Conservation (phyloP, 2,329 filamentous ascomycete species). For the Zasmidium angulare region DNA sequence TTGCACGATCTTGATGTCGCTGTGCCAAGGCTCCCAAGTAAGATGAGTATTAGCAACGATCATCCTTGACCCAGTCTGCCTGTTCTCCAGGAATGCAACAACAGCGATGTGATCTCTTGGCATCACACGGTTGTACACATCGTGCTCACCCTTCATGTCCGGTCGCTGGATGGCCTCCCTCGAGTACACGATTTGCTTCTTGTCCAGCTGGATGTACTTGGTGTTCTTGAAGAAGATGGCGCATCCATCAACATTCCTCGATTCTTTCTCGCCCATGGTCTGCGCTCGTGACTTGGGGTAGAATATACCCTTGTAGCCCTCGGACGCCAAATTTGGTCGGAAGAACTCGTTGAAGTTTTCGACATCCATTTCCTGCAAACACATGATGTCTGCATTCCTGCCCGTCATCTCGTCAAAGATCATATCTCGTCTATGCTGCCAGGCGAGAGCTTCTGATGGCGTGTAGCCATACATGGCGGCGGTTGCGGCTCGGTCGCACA, state of each 20-base stretch:
- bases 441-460: constrained; percentile 74
- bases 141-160: constrained; percentile 95
- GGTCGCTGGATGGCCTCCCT: constrained; percentile 89
- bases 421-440: constrained; percentile 81
- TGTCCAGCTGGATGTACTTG: constrained; percentile 92
- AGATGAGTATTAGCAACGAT: constrained; percentile 94
- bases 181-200: constrained; percentile 89
- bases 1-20: constrained; percentile 95
- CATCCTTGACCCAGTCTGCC: constrained; percentile 81
- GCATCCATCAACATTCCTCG: constrained; percentile 89
- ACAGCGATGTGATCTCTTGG: constrained; percentile 96
- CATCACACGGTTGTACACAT: constrained; percentile 98
- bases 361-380: constrained; percentile 88
- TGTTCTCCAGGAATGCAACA: constrained; percentile 88
- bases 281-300: constrained; percentile 87
- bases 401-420: constrained; percentile 80
- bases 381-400: constrained; percentile 83
- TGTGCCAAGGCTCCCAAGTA: constrained; percentile 87
- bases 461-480: constrained; percentile 85
- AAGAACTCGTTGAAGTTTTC: constrained; percentile 92
- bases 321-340: constrained; percentile 77
- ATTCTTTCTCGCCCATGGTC: constrained; percentile 88
- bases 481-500: constrained; percentile 92
- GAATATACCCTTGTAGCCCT: constrained; percentile 91
- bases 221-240: constrained; percentile 94